These are phyloP conservation scores for Knufia fluminis DNA, from an alignment of 2,329 filamentous ascomycete species.

Conservation along the genomic window DNA sequence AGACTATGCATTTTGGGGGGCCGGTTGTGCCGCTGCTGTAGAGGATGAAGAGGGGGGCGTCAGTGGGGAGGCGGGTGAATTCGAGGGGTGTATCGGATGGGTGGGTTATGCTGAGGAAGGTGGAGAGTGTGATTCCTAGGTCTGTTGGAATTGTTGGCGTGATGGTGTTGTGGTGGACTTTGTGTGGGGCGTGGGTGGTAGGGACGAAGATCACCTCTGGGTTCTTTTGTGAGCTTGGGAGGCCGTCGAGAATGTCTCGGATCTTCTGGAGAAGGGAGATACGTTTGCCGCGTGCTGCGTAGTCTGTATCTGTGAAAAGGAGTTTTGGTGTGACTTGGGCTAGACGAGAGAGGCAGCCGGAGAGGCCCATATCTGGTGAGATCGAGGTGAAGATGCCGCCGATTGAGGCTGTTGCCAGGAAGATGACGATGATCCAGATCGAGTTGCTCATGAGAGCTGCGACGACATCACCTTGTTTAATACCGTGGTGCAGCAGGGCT, in stretches of 20 bases:
- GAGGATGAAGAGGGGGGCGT: slow-evolving; percentile 36
- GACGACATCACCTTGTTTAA: slow-evolving; percentile 32
- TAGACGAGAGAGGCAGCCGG: slow-evolving; percentile 30
- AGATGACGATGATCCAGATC: slow-evolving; percentile 34
- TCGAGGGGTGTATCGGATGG: slow-evolving; percentile 25
- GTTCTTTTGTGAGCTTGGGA: slow-evolving; percentile 31
- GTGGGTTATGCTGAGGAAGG: slow-evolving; percentile 27
- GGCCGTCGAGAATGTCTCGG: slow-evolving; percentile 52
- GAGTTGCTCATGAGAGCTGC: slow-evolving; percentile 37
- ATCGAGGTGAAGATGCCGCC: slow-evolving; percentile 39
- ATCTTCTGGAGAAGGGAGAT: slow-evolving; percentile 65
- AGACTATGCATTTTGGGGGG: slow-evolving; percentile 38
- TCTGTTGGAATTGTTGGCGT: slow-evolving; percentile 1
- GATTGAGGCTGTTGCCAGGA: slow-evolving; percentile 34
- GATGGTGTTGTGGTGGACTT: slow-evolving; percentile 10
- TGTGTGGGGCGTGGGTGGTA: slow-evolving; percentile 14
- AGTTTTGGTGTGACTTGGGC: slow-evolving; percentile 33
- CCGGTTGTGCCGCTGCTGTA: slow-evolving; percentile 38
- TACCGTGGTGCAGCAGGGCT: slow-evolving; percentile 30
- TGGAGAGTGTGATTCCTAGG: slow-evolving; percentile 18
- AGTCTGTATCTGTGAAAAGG: slow-evolving; percentile 46
- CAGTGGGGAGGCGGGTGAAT: slow-evolving; percentile 33
- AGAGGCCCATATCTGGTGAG: slow-evolving; percentile 35
- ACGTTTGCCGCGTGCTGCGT: slow-evolving; percentile 68
- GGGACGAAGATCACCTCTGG: slow-evolving; percentile 16